Conservation (phyloP, 306 rosid species). For the Quillaja saponaria region DNA sequence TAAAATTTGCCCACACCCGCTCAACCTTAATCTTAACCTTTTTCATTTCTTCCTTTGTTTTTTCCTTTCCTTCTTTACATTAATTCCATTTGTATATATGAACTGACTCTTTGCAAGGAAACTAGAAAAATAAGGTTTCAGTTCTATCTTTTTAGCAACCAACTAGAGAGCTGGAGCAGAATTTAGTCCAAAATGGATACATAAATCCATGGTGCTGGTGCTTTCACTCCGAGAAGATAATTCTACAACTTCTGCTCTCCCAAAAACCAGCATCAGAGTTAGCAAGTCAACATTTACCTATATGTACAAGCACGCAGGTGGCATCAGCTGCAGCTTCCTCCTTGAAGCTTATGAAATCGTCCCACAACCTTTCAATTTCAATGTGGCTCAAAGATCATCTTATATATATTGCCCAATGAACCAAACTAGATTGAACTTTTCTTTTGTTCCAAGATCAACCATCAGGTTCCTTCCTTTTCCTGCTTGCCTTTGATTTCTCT, state of each 20-base stretch:
- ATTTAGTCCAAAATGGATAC: constrained; percentile 67
- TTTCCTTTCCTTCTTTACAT: constrained; percentile 49
- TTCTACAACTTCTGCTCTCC: constrained; percentile 59
- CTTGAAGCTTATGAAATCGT: constrained; percentile 23
- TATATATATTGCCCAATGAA: constrained; percentile 16
- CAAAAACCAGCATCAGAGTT: constrained; percentile 67
- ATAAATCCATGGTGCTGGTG: constrained; percentile 38
- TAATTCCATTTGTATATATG: constrained; percentile 66
- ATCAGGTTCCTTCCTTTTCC: constrained; percentile 86
- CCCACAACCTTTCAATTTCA: constrained; percentile 29
- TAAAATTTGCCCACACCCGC: constrained; percentile 75
- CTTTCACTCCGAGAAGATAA: constrained; percentile 50
- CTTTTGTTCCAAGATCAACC: constrained; percentile 44
- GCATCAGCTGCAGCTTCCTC: constrained; percentile 47
- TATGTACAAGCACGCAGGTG: constrained; percentile 72
- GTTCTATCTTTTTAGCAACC: constrained; percentile 51
- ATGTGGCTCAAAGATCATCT: constrained; percentile 31
- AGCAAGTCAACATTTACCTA: constrained; percentile 82
- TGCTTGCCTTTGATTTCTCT: constrained; percentile 65
- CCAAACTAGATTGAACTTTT: constrained; percentile 31
- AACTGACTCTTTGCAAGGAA: constrained; percentile 52
- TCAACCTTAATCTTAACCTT: constrained; percentile 48
- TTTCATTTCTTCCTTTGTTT: constrained; percentile 21
- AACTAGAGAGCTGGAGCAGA: constrained; percentile 52
- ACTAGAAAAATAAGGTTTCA: constrained; percentile 43